A percentile compares a stretch with the other conserved stretches of the same genome.
These are phyloP conservation scores for Stropharia rugosoannulata DNA, from an alignment of 768 basidiomycete species.

Conservation along the genomic window DNA sequence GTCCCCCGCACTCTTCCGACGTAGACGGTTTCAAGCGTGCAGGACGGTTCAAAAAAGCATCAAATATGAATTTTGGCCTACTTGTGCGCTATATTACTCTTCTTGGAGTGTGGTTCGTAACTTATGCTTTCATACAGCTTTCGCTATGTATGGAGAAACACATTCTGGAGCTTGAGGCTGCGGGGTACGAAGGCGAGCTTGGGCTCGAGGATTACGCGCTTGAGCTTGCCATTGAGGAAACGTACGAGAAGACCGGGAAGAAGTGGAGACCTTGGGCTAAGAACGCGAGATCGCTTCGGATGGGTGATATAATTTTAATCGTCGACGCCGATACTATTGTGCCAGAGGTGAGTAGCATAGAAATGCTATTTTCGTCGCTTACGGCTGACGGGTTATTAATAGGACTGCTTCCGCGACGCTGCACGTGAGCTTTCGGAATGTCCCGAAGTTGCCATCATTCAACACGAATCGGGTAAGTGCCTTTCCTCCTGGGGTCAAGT, in stretches of 20 bases:
- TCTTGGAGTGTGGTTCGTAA: not conserved
- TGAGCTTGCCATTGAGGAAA: slow-evolving; percentile 72
- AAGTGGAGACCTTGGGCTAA: slow-evolving; percentile 74
- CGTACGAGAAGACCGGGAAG: slow-evolving; percentile 54
- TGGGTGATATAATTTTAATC: slow-evolving; percentile 79
- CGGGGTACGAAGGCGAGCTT: slow-evolving; percentile 34
- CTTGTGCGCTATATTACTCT: slow-evolving; percentile 25
- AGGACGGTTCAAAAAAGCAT: slow-evolving; percentile 89
- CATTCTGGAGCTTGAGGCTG: slow-evolving; percentile 43
- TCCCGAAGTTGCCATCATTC: slow-evolving; percentile 85
- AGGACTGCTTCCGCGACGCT: slow-evolving; percentile 90
- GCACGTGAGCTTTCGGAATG: slow-evolving; percentile 82
- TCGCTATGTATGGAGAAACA: slow-evolving; percentile 63
- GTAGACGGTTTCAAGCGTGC: slow-evolving; percentile 76
- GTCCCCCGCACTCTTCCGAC: slow-evolving; percentile 63
- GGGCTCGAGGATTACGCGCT: slow-evolving; percentile 71
- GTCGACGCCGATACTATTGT: slow-evolving; percentile 82
- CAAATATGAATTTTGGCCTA: slow-evolving; percentile 84
- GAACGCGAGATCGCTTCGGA: slow-evolving; percentile 71
- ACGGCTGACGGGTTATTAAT: not conserved
- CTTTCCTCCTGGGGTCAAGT: not conserved
- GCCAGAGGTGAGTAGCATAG: slow-evolving; percentile 51
- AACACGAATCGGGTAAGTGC: slow-evolving; percentile 76
- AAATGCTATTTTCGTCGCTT: slow-evolving; percentile 5
- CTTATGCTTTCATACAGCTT: slow-evolving; percentile 36